phyloP scores from a whole-genome alignment of 1,284 basidiomycete genomes.

The Malassezia globosa region DNA sequence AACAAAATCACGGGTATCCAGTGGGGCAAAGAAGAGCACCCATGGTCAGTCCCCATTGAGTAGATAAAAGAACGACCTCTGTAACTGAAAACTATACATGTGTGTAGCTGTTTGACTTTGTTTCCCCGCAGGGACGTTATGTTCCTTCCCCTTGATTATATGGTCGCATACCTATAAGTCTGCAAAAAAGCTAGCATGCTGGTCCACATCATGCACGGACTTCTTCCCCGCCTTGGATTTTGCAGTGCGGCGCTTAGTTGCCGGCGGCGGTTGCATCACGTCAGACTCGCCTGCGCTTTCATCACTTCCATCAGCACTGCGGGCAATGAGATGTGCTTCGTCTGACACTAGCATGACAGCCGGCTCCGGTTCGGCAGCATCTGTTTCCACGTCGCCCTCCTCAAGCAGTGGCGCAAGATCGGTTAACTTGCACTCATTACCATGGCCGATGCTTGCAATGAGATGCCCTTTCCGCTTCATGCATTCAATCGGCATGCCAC shows the following conservation, averaged over 20 bases:
- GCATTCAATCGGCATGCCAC: slow-evolving; percentile 70
- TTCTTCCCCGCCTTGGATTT: neutral
- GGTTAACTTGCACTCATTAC: slow-evolving; percentile 71
- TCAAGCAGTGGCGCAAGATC: slow-evolving; percentile 61
- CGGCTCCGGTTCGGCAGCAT: neutral
- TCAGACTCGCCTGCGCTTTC: neutral
- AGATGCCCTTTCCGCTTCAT: slow-evolving; percentile 62
- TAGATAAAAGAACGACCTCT: neutral
- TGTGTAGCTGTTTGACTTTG: too few species aligned
- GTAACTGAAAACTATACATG: too few species aligned
- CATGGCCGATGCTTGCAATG: slow-evolving; percentile 87
- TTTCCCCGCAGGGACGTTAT: too few species aligned
- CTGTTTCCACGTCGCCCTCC: slow-evolving; percentile 24
- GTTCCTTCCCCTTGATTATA: neutral
- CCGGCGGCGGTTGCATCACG: neutral
- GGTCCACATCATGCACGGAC: neutral
- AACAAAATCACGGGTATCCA: slow-evolving; percentile 79
- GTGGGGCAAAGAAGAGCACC: slow-evolving; percentile 67
- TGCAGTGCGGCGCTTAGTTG: neutral
- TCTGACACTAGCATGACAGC: neutral
- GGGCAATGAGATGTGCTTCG: neutral
- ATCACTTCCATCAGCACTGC: slow-evolving; percentile 8
- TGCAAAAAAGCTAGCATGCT: slow-evolving; percentile 11
- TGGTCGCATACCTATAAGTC: slow-evolving; percentile 5
- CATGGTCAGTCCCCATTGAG: slow-evolving; percentile 57